phyloP scores from a whole-genome alignment of 1,284 basidiomycete species.

The Cryptococcus neoformans region DNA sequence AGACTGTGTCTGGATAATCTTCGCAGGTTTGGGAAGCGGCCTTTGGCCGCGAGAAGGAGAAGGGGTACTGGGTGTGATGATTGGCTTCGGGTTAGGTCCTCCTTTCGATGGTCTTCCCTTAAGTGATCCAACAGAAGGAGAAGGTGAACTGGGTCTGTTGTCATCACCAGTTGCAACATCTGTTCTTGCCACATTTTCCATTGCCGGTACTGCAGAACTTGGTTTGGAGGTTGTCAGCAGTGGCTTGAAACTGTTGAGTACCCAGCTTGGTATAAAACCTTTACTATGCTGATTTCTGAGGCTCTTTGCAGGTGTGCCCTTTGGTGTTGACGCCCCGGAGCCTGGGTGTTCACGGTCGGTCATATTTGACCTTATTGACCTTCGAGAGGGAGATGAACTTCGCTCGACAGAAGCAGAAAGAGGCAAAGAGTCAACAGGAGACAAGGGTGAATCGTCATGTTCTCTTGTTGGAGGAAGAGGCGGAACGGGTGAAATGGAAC shows the following conservation, averaged over 20 bases:
- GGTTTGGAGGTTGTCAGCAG: slow-evolving; percentile 33
- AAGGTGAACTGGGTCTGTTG: slow-evolving; percentile 22
- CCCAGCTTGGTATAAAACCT: slow-evolving; percentile 14
- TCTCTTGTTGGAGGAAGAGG: slow-evolving; percentile 3
- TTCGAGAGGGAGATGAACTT: slow-evolving; percentile 17
- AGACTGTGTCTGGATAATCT: slow-evolving; percentile 7
- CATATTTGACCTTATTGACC: slow-evolving; percentile 12
- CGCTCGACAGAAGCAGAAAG: not conserved
- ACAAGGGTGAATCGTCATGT: not conserved
- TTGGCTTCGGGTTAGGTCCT: slow-evolving; percentile 23
- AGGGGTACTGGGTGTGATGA: slow-evolving; percentile 28
- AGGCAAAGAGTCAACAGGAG: too few relatives aligned
- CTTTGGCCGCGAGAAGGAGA: slow-evolving; percentile 15
- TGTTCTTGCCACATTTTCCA: slow-evolving; percentile 30
- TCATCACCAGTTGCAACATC: slow-evolving; percentile 26
- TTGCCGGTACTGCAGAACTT: slow-evolving; percentile 34
- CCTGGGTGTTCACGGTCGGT: slow-evolving; percentile 4
- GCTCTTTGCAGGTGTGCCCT: slow-evolving; percentile 26
- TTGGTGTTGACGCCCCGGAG: slow-evolving; percentile 35
- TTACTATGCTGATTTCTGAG: slow-evolving; percentile 39
- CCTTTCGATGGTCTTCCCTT: slow-evolving; percentile 16
- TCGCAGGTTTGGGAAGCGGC: not conserved
- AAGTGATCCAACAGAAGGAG: slow-evolving; percentile 29
- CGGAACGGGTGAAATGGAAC: not conserved
- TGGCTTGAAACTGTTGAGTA: not conserved